Base-by-base conservation (phyloP, 257 asterid genomes). In the Perilla frutescens region DNA sequence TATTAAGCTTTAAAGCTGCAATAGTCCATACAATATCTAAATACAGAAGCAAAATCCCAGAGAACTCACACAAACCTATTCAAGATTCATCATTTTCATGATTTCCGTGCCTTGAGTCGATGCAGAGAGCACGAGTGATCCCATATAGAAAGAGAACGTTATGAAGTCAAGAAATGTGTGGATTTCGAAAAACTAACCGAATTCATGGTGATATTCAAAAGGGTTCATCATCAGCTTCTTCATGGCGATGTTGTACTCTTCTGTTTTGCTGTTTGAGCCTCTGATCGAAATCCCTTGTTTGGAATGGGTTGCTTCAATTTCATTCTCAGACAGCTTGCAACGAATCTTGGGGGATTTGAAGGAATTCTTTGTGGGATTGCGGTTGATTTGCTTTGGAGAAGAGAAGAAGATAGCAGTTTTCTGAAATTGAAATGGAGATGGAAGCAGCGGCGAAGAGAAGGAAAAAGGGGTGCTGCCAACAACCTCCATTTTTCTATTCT, bases 211-310 rank as follows among this genome's bases (percentile, higher is more conserved):
- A 77, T 93, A 93, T 62, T 89, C 97, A 59, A 82, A 93, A 6
- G 98, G 98, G 78, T 93, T 93, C 81, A 96, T 91, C 98, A 91
- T 93, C 90, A 93, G 86, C 41, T 79, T 84, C 87, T 84, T 91
- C 98, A 93, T 93, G 43, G 93, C 91, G 14, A 55, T 68, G 82
- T 93, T 91, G 66, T 91, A 93, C 7, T 88, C 96, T 11, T 91
- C 98, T 85, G 87, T 83, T 74, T 80, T 83, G 72, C 37, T 81
- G 53, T 63, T 80, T 72, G 89, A 76, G 70, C 29, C n/a, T 60
- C 71, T 70, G 11, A 40, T 49, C 9, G 84, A 43, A 57, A 36
- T 54, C 63, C 76, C 80, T 66, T 51, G 55, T 58, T 55, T 81
- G 8, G 70, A 64, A 58, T 26, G 60, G 14, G 29, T 66, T 6